Evolutionary conservation across 129 eudicot species (phyloP), one percentile per base, ranked within the genome.

Genomic region (Flaveria trinervia): DNA sequence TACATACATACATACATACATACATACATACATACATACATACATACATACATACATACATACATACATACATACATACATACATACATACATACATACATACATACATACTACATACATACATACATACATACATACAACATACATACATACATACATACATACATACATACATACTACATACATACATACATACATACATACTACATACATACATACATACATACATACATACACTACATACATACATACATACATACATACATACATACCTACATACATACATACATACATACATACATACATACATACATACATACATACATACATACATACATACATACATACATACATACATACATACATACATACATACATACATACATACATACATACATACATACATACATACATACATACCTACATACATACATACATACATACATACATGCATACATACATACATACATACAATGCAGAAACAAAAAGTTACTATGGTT

Each of bases 401-500:
- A n/a, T 36, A 36, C 41, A 36, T 30, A 30, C 69, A 15, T 62
- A 57, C 11, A 18, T 18, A 54, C 22, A 20, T 20, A 20, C 22
- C n/a, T n/a, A n/a, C n/a, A n/a, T n/a, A n/a, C n/a, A n/a, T 36
- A 36, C 41, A 36, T 30, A 30, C 69, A 15, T 62, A 57, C 11
- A 18, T 18, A 54, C 22, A 20, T 20, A 20, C 22, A n/a, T n/a
- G n/a, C 41, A 36, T 30, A 30, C 69, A 15, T 62, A 57, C 11
- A 18, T 18, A 54, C 22, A 20, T 20, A 20, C 22, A n/a, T 56
- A 20, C 6, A 7, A 57, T 20, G 9, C 33, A 57, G 22, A 28
- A 60, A 5, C 68, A 62, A 28, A 28, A 62, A 30, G 20, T 71
- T 59, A 10, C 7, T 66, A 30, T 73, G 76, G 74, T 83, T 54